A percentile compares a stretch with the other conserved stretches of the same genome.
These are phyloP conservation scores for Mycena epipterygia DNA, from an alignment of 768 basidiomycete genomes.

Conservation along the genomic window DNA sequence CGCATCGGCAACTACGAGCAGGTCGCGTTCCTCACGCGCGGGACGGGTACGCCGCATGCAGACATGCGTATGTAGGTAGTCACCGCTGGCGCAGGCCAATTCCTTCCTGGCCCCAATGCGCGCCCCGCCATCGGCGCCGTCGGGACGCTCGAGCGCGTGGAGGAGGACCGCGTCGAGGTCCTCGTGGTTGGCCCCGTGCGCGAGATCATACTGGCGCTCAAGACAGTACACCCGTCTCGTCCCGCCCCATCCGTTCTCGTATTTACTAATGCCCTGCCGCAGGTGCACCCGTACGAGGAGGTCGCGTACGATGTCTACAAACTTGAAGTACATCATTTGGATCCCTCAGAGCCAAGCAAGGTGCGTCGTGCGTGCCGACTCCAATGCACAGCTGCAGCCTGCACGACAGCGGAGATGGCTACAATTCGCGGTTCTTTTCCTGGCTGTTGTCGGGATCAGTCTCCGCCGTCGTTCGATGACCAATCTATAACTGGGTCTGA, in stretches of 20 bases:
- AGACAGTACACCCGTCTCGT: slow-evolving; percentile 54
- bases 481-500: too few relatives aligned
- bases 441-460: too few relatives aligned
- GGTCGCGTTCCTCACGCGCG: slow-evolving; percentile 68
- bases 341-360: slow-evolving; percentile 47
- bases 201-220: slow-evolving; percentile 58
- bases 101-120: slow-evolving; percentile 56
- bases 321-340: too few relatives aligned
- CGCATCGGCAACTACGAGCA: slow-evolving; percentile 66
- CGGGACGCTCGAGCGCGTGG: slow-evolving; percentile 61
- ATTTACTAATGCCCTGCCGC: neutral
- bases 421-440: too few relatives aligned
- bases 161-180: slow-evolving; percentile 68
- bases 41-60: slow-evolving; percentile 55
- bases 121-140: slow-evolving; percentile 59
- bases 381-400: too few relatives aligned
- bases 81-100: slow-evolving; percentile 56
- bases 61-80: neutral
- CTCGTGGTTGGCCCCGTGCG: slow-evolving; percentile 57
- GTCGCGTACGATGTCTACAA: slow-evolving; percentile 70
- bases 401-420: too few relatives aligned
- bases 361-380: neutral
- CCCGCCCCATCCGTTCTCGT: neutral
- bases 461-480: too few relatives aligned
- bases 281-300: slow-evolving; percentile 72